Percentiles rank a stretch among this genome's conserved stretches.
phyloP scores from a whole-genome alignment of 2,329 filamentous ascomycete genomes.

The Biscogniauxia sp. region DNA sequence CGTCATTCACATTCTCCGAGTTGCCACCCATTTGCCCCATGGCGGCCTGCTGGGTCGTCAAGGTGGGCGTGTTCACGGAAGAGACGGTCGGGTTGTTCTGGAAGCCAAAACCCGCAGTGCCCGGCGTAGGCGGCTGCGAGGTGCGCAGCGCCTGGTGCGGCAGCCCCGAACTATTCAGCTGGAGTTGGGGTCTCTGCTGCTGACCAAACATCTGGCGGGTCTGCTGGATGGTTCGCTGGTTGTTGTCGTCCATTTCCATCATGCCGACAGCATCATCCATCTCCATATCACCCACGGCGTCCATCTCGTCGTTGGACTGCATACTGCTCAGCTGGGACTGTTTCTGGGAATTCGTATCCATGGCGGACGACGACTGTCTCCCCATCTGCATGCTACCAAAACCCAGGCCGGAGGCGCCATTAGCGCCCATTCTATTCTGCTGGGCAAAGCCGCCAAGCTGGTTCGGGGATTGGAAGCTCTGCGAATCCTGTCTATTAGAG shows the following conservation, averaged over 20 bases:
- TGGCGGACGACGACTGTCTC: constrained; percentile 28
- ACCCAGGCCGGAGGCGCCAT: constrained; percentile 20
- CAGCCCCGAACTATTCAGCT: constrained; percentile 74
- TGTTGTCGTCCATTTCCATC: constrained; percentile 61
- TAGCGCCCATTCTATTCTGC: constrained; percentile 23
- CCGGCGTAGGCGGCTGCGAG: constrained; percentile 83
- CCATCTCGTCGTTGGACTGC: constrained; percentile 63
- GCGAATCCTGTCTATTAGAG: constrained; percentile 27
- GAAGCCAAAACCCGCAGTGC: constrained; percentile 71
- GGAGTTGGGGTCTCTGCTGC: constrained; percentile 67
- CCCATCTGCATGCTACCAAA: constrained; percentile 40
- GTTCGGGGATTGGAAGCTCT: constrained; percentile 26
- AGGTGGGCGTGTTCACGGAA: constrained; percentile 91
- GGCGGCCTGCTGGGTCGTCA: constrained; percentile 68
- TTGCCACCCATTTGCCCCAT: constrained; percentile 65
- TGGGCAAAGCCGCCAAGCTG: constrained; percentile 31
- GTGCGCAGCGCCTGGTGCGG: constrained; percentile 77
- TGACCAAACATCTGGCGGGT: constrained; percentile 67
- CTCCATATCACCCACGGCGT: constrained; percentile 91
- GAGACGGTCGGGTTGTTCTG: constrained; percentile 96
- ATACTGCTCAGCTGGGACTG: constrained; percentile 45
- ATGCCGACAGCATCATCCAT: constrained; percentile 79
- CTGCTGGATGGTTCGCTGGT: constrained; percentile 65
- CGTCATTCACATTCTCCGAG: constrained; percentile 66
- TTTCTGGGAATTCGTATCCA: constrained; percentile 36